Base-by-base conservation (phyloP, 768 basidiomycete species). In the Suillus americanus region DNA sequence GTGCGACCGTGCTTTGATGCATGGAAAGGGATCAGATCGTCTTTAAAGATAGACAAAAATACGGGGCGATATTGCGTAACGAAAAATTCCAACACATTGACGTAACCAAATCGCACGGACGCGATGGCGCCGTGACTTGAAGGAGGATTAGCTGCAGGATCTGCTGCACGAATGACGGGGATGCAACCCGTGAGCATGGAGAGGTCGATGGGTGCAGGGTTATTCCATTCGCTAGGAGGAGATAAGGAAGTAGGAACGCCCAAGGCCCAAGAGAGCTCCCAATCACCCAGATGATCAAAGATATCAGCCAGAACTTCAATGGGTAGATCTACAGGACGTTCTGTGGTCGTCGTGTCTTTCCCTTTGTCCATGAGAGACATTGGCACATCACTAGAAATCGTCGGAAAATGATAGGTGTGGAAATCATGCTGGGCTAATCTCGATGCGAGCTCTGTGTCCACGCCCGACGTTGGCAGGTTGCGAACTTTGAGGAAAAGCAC, bases 251-350 rank as follows among this genome's bases (percentile, higher is more conserved):
- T 91, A 13, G 88, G 90, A 1, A 94, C 79, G 23, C 88, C 86
- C 41, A 95, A 85, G 16, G 94, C 89, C 65, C 86, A 89, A 14
- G 89, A 81, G 10, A 96, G 86, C 69, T 94, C 90, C 92, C 93
- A 96, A 73, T 93, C 89, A 16, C 89, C 91, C 10, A 92, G 74
- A 68, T 89, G 85, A 64, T 94, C 90, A 75, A 94, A 75, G 65
- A 94, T 92, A 59, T 89, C 85, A 12, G 89, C 88, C 33, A 94
- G 75, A 46, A 94, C 83, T 73, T 94, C 92, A 62, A 89, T 80
- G 0, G 92, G 92, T 40, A 94, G 82, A 73, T 90, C 88, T 38
- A 85, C 85, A 0, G 77, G 74, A 66, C 70, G 74, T n/a, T 76
- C 75, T 60, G 74, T 79, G 23, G 74, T 73, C 51, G 73, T 53